Evolutionary conservation across 1,139 yeast species (phyloP), one percentile per base, ranked within the genome.

Genomic region (Pichia sp.): DNA sequence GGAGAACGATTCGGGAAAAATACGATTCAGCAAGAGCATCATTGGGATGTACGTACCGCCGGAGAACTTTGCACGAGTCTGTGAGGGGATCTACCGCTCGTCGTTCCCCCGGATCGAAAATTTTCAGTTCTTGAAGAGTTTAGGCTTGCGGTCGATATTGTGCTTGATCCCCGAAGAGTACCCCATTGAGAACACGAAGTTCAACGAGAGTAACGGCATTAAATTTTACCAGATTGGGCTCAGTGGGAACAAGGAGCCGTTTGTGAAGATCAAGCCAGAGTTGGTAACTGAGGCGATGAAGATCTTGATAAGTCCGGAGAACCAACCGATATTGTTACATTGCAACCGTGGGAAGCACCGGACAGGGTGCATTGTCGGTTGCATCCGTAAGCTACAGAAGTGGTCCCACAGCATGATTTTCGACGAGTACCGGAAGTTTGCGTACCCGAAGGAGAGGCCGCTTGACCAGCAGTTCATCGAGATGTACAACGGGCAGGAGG

Each of bases 331-430:
- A 13, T 73, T 93, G 55, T 87, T 93, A 46, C 99, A 93, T 70
- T 93, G 99, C 69, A 93, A 93, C 69, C 74, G 97, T 54, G 99
- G 99, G 8, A 93, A 93, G 63, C 99, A 93, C 66, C 78, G 99
- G 60, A 93, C 99, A 0, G 99, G 99, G 0, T 93, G 98, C 68
- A 74, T 93, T 18, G 93, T 93, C 10, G 99, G 99, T 2, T 93
- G 96, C 60, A 74, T 93, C 42, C 72, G 99, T 55, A 75, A 95
- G 60, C 70, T 91, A 50, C 98, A 93, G 65, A 82, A 84, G 56
- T 93, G 99, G 99, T 85, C 96, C 2, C 69, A 89, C 60, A 85
- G 96, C 1, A 87, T 91, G 79, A 93, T 91, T 19, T 89, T 93
- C 65, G 98, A 93, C 62, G 99, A 93, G 66, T 93, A 93, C 69